A percentile compares a stretch with the other conserved stretches of the same genome.
Conservation (phyloP, 129 eudicot species). For the Saussurea involucrata region DNA sequence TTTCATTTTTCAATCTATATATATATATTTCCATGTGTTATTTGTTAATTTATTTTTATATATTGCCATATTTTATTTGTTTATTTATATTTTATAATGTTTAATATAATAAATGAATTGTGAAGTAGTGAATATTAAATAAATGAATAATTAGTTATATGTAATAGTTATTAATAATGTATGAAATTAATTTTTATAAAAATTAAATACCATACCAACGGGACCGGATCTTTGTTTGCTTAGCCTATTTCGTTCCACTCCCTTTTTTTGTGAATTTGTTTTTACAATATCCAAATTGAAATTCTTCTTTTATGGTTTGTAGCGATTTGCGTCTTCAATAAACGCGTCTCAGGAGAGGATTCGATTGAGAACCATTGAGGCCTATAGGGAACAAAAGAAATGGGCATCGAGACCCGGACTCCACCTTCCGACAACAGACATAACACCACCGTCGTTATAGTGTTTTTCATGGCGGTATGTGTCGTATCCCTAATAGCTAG, state of each 20-base stretch:
- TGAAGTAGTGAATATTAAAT: neutral
- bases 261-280: neutral
- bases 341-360: slow-evolving; percentile 91
- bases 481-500: neutral
- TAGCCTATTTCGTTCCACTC: neutral
- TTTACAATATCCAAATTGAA: neutral
- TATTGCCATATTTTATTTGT: neutral
- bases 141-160: neutral
- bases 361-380: slow-evolving; percentile 73
- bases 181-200: neutral
- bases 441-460: slow-evolving; percentile 9
- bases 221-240: neutral
- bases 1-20: neutral
- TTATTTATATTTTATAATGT: neutral
- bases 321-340: slow-evolving; percentile 49
- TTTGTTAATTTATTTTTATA: neutral
- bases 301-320: neutral
- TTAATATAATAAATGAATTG: neutral
- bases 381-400: slow-evolving; percentile 70
- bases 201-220: neutral
- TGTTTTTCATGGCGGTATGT: neutral
- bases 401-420: slow-evolving; percentile 91
- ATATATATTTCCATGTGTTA: neutral
- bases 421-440: slow-evolving; percentile 49
- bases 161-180: neutral